phyloP scores from a whole-genome alignment of 2,329 filamentous ascomycete species.

The Fusarium siculi region DNA sequence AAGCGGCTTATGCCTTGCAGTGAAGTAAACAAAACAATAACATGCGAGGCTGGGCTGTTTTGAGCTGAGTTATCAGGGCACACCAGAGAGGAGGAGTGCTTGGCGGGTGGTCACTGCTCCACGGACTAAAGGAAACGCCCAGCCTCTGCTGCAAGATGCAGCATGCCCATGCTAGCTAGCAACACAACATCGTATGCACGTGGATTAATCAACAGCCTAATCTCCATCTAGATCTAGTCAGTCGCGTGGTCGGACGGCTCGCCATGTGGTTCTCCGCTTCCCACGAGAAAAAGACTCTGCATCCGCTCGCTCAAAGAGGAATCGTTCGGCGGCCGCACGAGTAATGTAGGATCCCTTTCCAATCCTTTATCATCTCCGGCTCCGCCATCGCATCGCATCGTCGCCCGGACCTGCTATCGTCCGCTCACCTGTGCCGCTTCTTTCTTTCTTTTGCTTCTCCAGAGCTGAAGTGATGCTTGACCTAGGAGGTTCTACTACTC shows the following conservation, averaged over 20 bases:
- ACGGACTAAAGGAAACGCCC: conserved; percentile 9
- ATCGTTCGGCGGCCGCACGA: conserved; percentile 17
- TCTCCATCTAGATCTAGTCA: conserved; percentile 26
- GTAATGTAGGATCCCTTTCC: conserved; percentile 32
- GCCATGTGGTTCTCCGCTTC: conserved; percentile 32
- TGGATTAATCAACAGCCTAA: conserved; percentile 14
- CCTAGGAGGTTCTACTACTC: not conserved
- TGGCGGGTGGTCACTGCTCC: not conserved
- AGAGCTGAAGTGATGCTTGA: conserved; percentile 13
- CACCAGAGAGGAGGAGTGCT: not conserved
- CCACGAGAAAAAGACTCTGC: conserved; percentile 6
- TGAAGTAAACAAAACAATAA: not conserved
- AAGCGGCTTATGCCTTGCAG: not conserved
- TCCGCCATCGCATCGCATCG: conserved; percentile 10
- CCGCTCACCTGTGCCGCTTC: not conserved
- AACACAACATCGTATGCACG: conserved; percentile 6
- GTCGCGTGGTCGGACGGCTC: conserved; percentile 24
- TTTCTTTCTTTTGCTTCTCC: not conserved
- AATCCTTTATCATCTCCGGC: conserved; percentile 26
- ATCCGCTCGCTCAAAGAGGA: conserved; percentile 10
- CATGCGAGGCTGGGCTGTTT: conserved; percentile 1
- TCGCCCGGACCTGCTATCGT: not conserved
- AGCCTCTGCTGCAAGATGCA: not conserved
- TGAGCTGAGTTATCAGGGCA: conserved; percentile 19
- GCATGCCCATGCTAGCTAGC: not conserved